Evolutionary conservation across 768 basidiomycete species (phyloP).

Genomic region (Pulveroboletus sp.): DNA sequence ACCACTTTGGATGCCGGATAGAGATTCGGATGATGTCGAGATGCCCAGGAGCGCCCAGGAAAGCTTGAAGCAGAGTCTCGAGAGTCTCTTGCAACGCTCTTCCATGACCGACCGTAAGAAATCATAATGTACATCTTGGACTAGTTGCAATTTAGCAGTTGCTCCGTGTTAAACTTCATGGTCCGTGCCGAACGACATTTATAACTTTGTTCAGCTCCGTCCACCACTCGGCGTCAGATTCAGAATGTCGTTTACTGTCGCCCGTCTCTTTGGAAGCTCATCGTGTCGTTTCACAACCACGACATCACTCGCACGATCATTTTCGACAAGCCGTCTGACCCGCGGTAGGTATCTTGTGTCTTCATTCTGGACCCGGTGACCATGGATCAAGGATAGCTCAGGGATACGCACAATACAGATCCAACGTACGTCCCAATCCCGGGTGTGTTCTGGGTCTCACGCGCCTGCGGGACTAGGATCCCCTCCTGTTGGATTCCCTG

Average conservation of each 20-base stretch:
- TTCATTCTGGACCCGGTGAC: background rate
- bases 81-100: slow-evolving; percentile 15
- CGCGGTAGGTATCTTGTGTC: slow-evolving; percentile 15
- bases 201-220: background rate
- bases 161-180: background rate
- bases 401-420: slow-evolving; percentile 17
- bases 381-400: slow-evolving; percentile 13
- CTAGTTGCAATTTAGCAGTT: no score
- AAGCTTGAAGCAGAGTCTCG: slow-evolving; percentile 26
- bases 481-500: slow-evolving; percentile 72
- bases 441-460: slow-evolving; percentile 2
- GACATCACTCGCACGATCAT: slow-evolving; percentile 13
- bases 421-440: slow-evolving; percentile 14
- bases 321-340: slow-evolving; percentile 17
- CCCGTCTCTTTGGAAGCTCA: slow-evolving; percentile 6
- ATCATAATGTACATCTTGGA: background rate
- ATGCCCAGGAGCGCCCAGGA: slow-evolving; percentile 3
- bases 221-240: background rate
- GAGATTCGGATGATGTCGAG: background rate
- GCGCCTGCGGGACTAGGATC: slow-evolving; percentile 57
- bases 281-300: slow-evolving; percentile 9
- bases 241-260: slow-evolving; percentile 1
- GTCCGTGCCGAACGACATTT: slow-evolving; percentile 16
- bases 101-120: background rate
- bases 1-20: slow-evolving; percentile 1